Evolutionary conservation across 164 flowering plant species (phyloP), one percentile per base, ranked within the genome.

Genomic region (Piper longum): DNA sequence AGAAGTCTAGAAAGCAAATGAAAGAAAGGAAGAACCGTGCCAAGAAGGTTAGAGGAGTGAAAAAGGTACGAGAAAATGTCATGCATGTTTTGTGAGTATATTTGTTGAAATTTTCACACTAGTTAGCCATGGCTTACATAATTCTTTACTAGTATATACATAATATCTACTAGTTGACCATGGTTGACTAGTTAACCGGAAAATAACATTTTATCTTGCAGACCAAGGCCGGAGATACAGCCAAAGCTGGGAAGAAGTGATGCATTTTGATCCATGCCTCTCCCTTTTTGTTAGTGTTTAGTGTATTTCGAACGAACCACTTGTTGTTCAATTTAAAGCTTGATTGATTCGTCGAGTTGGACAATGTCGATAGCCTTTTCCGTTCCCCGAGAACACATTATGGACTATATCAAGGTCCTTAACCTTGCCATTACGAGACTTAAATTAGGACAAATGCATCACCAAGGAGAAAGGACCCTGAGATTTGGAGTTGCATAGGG

Each of bases 391-490:
- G 60, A 93, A 90, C 88, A 90, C 85, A 77, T 90, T 88, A 41
- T 85, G 89, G 0, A 85, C 89, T 4, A 93, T 73, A 52, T 69
- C 87, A 13, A 93, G 82, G 2, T 96, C 99, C 4, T 65, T 72
- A 0, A 68, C 73, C 0, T 79, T 71, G 0, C 99, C 99, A 11
- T 77, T 77, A 0, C 87, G 60, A 0, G 99, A 93, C 71, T 84
- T 86, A 17, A 17, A 93, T 66, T 0, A 70, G 62, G 56, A 93
- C 68, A 39, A 45, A 81, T 2, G 86, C 96, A 61, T 88, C 92
- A 0, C 99, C 97, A 0, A 93, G 83, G 80, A 93, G 90, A 66
- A 93, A 88, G 7, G 80, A 69, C 57, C 68, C 77, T 0, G 92
- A 65, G 55, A 93, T 71, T 7, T 72, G 75, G 13, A 90, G 86